Conservation (phyloP, 352 stramenopile species). For the Pythium coloratum region DNA sequence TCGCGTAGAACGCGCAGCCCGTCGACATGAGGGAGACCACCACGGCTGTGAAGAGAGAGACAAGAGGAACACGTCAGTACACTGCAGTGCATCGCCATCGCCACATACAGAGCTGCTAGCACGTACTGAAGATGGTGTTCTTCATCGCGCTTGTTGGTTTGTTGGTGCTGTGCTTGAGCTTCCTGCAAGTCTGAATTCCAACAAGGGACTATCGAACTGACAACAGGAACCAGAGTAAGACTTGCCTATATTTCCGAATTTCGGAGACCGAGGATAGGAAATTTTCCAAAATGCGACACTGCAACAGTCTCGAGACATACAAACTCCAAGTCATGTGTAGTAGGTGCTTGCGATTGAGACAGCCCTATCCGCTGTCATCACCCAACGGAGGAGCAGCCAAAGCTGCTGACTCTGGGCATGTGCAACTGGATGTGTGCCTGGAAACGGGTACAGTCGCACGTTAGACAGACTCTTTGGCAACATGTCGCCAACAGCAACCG, state of each 20-base stretch:
- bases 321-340: conserved; percentile 16
- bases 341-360: conserved; percentile 7
- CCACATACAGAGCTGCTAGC: neutral
- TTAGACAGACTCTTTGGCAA: conserved; percentile 2
- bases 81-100: neutral
- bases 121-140: conserved; percentile 78
- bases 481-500: neutral
- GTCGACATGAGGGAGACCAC: conserved; percentile 75
- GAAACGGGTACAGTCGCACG: conserved; percentile 14
- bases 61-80: conserved; percentile 16
- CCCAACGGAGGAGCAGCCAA: neutral
- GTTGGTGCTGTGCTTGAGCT: neutral
- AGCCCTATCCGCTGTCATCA: conserved; percentile 22
- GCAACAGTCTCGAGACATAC: conserved; percentile 14
- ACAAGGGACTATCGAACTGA: conserved; percentile 18
- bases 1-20: conserved; percentile 75
- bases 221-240: conserved; percentile 6
- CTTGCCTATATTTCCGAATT: conserved; percentile 6
- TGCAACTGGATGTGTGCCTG: conserved; percentile 23
- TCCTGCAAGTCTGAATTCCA: conserved; percentile 17
- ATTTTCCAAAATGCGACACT: conserved; percentile 27
- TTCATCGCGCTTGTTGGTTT: conserved; percentile 40
- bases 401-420: conserved; percentile 16
- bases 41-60: conserved; percentile 46
- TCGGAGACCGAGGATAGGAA: conserved; percentile 2